These are phyloP conservation scores for Cyclocybe aegerita DNA, from an alignment of 768 basidiomycete genomes.

Conservation along the genomic window DNA sequence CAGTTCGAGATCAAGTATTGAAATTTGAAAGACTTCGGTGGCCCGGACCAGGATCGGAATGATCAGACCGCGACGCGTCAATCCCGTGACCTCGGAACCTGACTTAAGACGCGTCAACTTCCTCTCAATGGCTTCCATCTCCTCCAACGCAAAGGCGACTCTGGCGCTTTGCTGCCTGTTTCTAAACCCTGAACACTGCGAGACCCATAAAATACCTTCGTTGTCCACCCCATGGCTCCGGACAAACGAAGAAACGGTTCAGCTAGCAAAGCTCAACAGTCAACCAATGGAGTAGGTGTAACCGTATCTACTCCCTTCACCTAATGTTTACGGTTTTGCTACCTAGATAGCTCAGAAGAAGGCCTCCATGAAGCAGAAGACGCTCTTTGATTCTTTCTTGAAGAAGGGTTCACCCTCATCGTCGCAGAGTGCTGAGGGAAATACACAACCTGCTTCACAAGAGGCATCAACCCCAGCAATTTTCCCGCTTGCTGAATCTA, in stretches of 20 bases:
- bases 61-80: constrained; percentile 1
- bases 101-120: not conserved
- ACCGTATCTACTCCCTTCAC: too few relatives aligned
- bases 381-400: constrained; percentile 30
- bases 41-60: not conserved
- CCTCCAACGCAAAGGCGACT: not conserved
- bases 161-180: not conserved
- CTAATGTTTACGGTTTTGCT: not conserved
- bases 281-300: too few relatives aligned
- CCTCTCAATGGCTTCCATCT: not conserved
- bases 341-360: not conserved
- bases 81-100: not conserved
- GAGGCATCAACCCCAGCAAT: too few relatives aligned
- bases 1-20: not conserved
- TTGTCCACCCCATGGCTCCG: not conserved
- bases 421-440: too few relatives aligned
- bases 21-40: not conserved
- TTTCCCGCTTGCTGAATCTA: too few relatives aligned
- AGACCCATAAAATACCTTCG: too few relatives aligned
- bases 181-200: too few relatives aligned
- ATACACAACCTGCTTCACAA: too few relatives aligned
- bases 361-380: constrained; percentile 33
- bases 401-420: not conserved
- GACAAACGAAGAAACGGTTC: not conserved
- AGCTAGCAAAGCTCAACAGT: not conserved